Evolutionary conservation across 2,329 filamentous ascomycete genomes (phyloP).

Genomic region (Leptographium galeiforme): DNA sequence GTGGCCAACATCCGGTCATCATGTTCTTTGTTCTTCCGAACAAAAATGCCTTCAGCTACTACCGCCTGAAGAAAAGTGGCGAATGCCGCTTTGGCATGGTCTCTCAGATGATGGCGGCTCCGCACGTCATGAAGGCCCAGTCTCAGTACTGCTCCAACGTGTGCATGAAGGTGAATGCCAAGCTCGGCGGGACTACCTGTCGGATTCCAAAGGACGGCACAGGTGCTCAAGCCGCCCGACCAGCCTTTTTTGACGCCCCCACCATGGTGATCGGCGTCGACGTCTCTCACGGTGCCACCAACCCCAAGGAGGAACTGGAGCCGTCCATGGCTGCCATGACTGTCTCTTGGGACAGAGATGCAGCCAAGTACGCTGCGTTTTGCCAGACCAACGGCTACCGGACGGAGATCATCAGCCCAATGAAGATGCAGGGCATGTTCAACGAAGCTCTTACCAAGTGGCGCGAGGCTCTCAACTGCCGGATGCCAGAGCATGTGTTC

Average conservation of each 20-base stretch:
- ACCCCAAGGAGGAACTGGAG: conserved; percentile 34
- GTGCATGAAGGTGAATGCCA: conserved; percentile 92
- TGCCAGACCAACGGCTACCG: conserved; percentile 75
- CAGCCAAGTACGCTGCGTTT: conserved; percentile 63
- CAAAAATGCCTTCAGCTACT: conserved; percentile 60
- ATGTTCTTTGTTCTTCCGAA: conserved; percentile 65
- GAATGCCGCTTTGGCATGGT: conserved; percentile 77
- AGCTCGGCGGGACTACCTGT: conserved; percentile 73
- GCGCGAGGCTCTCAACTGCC: conserved; percentile 33
- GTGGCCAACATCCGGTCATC: conserved; percentile 52
- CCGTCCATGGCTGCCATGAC: conserved; percentile 82
- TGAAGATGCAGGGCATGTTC: conserved; percentile 55
- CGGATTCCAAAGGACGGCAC: conserved; percentile 23
- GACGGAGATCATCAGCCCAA: conserved; percentile 60
- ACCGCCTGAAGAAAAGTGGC: conserved; percentile 75
- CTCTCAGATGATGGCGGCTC: conserved; percentile 66
- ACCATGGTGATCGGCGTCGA: conserved; percentile 87
- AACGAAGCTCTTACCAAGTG: conserved; percentile 51
- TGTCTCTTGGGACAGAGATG: conserved; percentile 59
- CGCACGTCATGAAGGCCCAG: conserved; percentile 55
- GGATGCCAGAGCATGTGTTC: conserved; percentile 63
- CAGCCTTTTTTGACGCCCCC: conserved; percentile 30
- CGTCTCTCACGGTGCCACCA: conserved; percentile 67
- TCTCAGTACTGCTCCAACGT: conserved; percentile 89
- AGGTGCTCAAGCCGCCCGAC: conserved; percentile 8